phyloP scores from a whole-genome alignment of 2,329 filamentous ascomycete genomes.

The Alternaria postmessia region DNA sequence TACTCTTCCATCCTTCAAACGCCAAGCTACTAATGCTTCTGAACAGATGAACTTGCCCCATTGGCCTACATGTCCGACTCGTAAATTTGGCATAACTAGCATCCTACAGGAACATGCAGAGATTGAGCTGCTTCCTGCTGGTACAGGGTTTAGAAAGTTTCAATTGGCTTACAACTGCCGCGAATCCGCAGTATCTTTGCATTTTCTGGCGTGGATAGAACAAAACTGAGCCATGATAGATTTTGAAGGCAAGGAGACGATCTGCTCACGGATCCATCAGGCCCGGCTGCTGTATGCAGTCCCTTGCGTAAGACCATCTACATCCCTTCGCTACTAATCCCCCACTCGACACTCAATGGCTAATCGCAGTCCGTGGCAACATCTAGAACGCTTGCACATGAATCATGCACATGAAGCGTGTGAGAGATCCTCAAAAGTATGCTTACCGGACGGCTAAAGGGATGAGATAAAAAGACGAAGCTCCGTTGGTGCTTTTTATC shows the following conservation, averaged over 20 bases:
- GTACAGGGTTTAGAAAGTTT: not conserved
- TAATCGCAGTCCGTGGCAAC: not conserved
- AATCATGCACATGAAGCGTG: not conserved
- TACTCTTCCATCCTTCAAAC: not conserved
- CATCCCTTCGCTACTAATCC: not conserved
- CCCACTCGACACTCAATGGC: not conserved
- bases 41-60: not conserved
- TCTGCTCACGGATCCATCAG: not conserved
- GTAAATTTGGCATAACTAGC: not conserved
- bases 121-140: not conserved
- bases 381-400: not conserved
- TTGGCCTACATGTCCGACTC: not conserved
- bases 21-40: not conserved
- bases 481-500: not conserved
- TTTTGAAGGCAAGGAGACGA: too few species aligned
- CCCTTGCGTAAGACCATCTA: constrained; percentile 1
- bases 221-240: not conserved
- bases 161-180: not conserved
- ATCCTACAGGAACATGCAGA: not conserved
- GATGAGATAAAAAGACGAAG: not conserved
- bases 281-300: not conserved
- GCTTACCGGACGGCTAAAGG: not conserved
- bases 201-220: not conserved
- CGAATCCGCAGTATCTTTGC: not conserved
- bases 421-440: not conserved